Conservation (phyloP, 805 yeast genomes). For the Ogataea corticis region DNA sequence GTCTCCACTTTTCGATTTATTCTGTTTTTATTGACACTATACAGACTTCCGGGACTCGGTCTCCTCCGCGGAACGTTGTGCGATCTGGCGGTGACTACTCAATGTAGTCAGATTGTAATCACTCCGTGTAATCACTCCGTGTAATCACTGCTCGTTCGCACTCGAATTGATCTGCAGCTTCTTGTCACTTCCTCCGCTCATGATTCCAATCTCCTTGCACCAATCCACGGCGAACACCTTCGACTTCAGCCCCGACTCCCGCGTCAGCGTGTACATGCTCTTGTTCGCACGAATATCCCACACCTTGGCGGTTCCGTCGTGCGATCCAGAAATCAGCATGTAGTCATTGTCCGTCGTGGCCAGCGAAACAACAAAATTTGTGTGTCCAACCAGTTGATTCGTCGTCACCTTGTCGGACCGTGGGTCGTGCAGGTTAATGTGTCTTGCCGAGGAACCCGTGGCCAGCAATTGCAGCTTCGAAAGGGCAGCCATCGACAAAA, state of each 20-base stretch:
- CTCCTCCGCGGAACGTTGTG: no score
- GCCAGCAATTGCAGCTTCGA: conserved; percentile 71
- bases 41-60: no score
- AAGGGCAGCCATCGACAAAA: conserved; percentile 72
- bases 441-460: conserved; percentile 98
- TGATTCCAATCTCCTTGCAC: conserved; percentile 76
- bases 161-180: conserved; percentile 75
- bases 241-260: conserved; percentile 59
- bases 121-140: no score
- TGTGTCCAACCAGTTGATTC: conserved; percentile 81
- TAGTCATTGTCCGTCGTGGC: conserved; percentile 76
- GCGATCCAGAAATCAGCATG: conserved; percentile 89
- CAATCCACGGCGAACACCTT: conserved; percentile 89
- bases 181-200: conserved; percentile 94
- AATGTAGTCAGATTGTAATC: no score
- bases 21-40: no score
- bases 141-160: conserved; percentile 23
- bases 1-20: no score
- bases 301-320: conserved; percentile 90
- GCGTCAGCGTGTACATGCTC: conserved; percentile 76
- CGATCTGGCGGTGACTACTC: no score
- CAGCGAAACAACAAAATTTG: conserved; percentile 83
- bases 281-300: conserved; percentile 93
- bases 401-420: conserved; percentile 68
- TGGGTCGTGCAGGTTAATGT: conserved; percentile 91